Evolutionary conservation across 2,329 filamentous ascomycete species (phyloP).

Genomic region (Colletotrichum lini): DNA sequence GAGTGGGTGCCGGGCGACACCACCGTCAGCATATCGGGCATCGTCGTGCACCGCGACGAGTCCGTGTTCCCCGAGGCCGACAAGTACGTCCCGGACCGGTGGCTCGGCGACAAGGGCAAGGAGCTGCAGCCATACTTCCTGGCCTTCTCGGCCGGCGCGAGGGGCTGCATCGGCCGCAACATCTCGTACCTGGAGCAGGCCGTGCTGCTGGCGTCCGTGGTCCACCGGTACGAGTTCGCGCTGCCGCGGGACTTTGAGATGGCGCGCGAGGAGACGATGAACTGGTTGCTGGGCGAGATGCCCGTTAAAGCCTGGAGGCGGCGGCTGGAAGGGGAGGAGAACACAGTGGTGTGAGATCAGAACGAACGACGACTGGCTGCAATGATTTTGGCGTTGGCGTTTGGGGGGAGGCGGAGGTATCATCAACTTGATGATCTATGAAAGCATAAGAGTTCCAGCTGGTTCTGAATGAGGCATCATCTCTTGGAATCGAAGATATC

Average conservation of each 20-base stretch:
- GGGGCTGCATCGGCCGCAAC: slow-evolving; percentile 49
- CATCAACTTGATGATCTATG: not conserved
- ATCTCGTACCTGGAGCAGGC: slow-evolving; percentile 62
- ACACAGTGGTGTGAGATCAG: not conserved
- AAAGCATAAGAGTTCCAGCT: not conserved
- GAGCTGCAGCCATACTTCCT: slow-evolving; percentile 56
- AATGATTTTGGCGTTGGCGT: slow-evolving; percentile 17
- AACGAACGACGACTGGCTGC: slow-evolving; percentile 4
- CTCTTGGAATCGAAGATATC: too few species aligned
- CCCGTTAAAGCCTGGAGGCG: slow-evolving; percentile 34
- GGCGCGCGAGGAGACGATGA: slow-evolving; percentile 35
- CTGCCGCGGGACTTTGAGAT: slow-evolving; percentile 34
- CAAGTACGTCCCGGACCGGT: slow-evolving; percentile 51
- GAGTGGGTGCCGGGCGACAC: slow-evolving; percentile 61
- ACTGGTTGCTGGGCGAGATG: slow-evolving; percentile 38
- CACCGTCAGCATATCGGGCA: slow-evolving; percentile 59
- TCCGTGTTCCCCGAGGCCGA: slow-evolving; percentile 30
- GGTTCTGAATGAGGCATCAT: too few species aligned
- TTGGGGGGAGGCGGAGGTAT: not conserved
- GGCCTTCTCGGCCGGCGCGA: slow-evolving; percentile 51
- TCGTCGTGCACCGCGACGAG: slow-evolving; percentile 34
- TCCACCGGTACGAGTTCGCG: slow-evolving; percentile 57
- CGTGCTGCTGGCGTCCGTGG: slow-evolving; percentile 57
- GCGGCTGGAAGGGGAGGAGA: slow-evolving; percentile 17
- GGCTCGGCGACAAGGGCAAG: slow-evolving; percentile 57